Evolutionary conservation across 306 rosid species (phyloP), one percentile per base, ranked within the genome.

Genomic region (Ormosia semicastrata): DNA sequence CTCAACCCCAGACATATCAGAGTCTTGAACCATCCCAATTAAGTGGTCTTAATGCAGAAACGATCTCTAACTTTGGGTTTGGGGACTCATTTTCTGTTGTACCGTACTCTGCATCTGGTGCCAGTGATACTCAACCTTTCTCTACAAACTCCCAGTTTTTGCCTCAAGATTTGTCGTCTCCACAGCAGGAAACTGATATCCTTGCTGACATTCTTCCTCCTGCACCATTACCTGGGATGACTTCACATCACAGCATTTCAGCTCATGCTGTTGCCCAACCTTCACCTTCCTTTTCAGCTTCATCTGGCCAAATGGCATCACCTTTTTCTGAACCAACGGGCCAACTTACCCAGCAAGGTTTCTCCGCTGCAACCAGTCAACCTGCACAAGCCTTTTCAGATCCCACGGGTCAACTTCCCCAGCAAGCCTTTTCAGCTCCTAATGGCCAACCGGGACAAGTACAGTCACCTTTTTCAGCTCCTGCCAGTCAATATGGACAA

Each of bases 191-290:
- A 83, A 84, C 84, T 54, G 98, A 90, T 81, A 88, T 92, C 76
- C 89, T 94, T 17, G 97, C 97, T 0, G 94, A 92, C 88, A 93
- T 94, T 76, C 97, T 94, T 67, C 98, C 94, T 36, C 97, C 91
- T 41, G 93, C 90, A 81, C 87, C 89, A 63, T 86, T 87, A 15
- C 83, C 90, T 30, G 82, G 87, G 47, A 80, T 67, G 59, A 52
- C 87, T 40, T 77, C 91, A 77, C 94, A 89, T 83, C 85, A 81
- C 29, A 54, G 80, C 57, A 86, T 81, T 84, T 47, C 90, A 71
- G 73, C 81, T 81, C 85, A 82, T 78, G 76, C 86, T 44, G 46
- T 85, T 78, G 71, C 82, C 74, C 90, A 85, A 64, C 37, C 86
- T 58, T 76, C 88, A 72, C 80, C 89, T 64, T 71, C 88, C 76